Evolutionary conservation across 345 rosid genomes (phyloP), one percentile per base, ranked within the genome.

Genomic region (Ceriops tagal): DNA sequence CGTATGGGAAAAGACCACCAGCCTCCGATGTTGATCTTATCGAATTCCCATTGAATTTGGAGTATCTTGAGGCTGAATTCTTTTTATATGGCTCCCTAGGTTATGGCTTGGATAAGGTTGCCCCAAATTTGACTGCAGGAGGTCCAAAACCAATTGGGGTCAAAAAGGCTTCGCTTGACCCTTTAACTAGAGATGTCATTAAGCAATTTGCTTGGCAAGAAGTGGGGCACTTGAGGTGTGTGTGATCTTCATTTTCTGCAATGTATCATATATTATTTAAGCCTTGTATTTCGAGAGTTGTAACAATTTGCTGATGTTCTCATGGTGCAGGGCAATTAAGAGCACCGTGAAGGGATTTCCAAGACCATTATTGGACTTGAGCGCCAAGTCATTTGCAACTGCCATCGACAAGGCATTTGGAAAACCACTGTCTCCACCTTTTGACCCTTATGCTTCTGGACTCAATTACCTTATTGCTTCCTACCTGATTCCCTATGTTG

Each of bases 41-140:
- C 46, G 96, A 92, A 84, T 90, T 95, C 62, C 91, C 99, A 7
- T 69, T 92, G 58, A 95, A 95, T 79, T 71, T 95, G 28, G 98
- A 90, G 79, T 95, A 87, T 67, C 76, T 95, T 28, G 99, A 95
- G 74, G 98, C 99, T 1, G 99, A 95, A 82, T 89, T 92, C 78
- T 90, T 95, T 82, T 69, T 90, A 75, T 80, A 62, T 49, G 98
- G 92, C 26, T 75, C 96, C 1, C 32, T 82, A 71, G 98, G 98
- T n/a, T 28, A 75, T 73, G 99, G 99, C 49, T 78, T 92, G 77
- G 99, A 92, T 61, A 64, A 5, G 52, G 80, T 80, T n/a, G 96
- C 87, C 22, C 93, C 93, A 11, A 69, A 84, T 22, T 59, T 92
- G 58, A 76, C 93, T 20, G 20, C 31, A 76, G 92, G 92, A 56